phyloP scores from a whole-genome alignment of 306 rosid genomes.

The Vachellia collinsii region DNA sequence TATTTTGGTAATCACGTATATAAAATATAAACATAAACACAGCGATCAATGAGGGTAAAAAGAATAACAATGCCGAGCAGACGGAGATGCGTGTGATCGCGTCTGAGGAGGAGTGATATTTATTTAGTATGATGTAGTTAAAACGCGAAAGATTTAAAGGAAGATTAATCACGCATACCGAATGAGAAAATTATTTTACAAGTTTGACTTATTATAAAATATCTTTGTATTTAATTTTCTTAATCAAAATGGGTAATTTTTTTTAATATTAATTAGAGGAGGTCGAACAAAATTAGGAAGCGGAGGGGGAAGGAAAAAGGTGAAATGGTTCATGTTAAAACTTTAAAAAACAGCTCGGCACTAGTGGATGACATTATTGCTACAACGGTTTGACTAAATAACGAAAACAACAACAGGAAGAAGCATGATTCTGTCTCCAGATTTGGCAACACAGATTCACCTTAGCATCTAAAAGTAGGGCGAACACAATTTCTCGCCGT shows the following conservation, averaged over 20 bases:
- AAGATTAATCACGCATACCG: too few relatives aligned
- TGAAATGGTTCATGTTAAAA: background rate
- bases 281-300: background rate
- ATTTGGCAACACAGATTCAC: conserved; percentile 42
- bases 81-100: too few relatives aligned
- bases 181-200: too few relatives aligned
- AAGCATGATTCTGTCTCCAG: conserved; percentile 33
- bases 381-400: conserved; percentile 32
- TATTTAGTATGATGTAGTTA: too few relatives aligned
- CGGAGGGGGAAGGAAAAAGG: background rate
- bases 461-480: conserved; percentile 31
- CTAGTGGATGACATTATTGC: conserved; percentile 2
- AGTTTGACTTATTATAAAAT: too few relatives aligned
- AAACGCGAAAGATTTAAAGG: too few relatives aligned
- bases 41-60: too few relatives aligned
- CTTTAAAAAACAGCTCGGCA: background rate
- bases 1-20: too few relatives aligned
- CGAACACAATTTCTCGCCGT: conserved; percentile 39
- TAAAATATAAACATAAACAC: too few relatives aligned
- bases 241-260: background rate
- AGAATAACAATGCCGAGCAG: too few relatives aligned
- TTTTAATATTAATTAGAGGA: background rate
- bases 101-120: too few relatives aligned
- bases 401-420: conserved; percentile 20
- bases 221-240: too few relatives aligned